These are phyloP conservation scores for Dothideomycetes sp. DNA, from an alignment of 2,329 filamentous ascomycete genomes.

Conservation along the genomic window DNA sequence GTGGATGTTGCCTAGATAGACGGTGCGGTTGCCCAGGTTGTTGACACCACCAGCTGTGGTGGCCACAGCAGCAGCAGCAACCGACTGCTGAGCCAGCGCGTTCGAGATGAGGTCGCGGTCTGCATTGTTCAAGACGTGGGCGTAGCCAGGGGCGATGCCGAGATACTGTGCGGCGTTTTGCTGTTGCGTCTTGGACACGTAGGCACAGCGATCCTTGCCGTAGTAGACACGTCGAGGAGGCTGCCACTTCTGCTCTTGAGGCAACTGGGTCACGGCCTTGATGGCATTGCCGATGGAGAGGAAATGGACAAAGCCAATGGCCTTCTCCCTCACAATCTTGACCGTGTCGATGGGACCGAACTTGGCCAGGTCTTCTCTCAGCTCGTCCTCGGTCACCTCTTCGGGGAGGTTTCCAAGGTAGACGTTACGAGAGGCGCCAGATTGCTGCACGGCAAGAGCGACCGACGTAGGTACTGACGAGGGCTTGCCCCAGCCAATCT, in stretches of 20 bases:
- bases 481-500: conserved; percentile 98
- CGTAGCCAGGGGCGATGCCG: conserved; percentile 91
- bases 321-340: conserved; percentile 96
- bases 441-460: conserved; percentile 94
- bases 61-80: conserved; percentile 90
- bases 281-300: conserved; percentile 95
- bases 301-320: conserved; percentile 95
- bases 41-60: conserved; percentile 95
- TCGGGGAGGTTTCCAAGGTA: conserved; percentile 91
- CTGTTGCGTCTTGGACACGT: conserved; percentile 98
- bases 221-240: conserved; percentile 93
- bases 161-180: conserved; percentile 98
- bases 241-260: conserved; percentile 95
- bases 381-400: conserved; percentile 80
- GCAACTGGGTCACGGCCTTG: conserved; percentile 93
- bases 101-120: conserved; percentile 96
- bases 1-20: conserved; percentile 97
- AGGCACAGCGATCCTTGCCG: conserved; percentile 95
- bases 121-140: conserved; percentile 89
- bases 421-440: conserved; percentile 90
- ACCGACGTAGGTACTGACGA: conserved; percentile 97
- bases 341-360: conserved; percentile 95
- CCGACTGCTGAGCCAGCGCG: conserved; percentile 91
- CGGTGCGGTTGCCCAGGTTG: conserved; percentile 93
- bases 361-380: conserved; percentile 90